Evolutionary conservation across 257 asterid genomes (phyloP), one percentile per base, ranked within the genome.

Genomic region (Thymus quinquecostatus): DNA sequence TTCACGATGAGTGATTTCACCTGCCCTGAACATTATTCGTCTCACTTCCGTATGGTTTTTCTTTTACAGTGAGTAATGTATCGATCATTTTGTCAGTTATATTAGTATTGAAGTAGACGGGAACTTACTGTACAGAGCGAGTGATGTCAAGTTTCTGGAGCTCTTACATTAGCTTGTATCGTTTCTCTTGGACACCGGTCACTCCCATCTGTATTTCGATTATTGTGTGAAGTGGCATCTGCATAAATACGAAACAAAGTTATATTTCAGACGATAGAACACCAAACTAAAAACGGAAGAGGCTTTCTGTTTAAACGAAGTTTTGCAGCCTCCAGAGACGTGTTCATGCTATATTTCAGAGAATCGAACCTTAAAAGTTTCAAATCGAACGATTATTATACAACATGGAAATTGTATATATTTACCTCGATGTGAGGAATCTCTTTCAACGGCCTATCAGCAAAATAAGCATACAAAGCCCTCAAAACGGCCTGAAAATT

Each of bases 161-260:
- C 34, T 32, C 66, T 82, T 80, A 84, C 99, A 94, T 91, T 75
- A 94, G 90, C 82, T 94, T 94, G 89, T 94, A 94, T 71, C 99
- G 81, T 86, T 94, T 91, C 85, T 94, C 99, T 77, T 88, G 99
- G 68, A 94, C 95, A n/a, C 98, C 98, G 1, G 96, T 87, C 2
- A 94, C 99, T 72, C 99, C 99, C 99, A 94, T 94, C 72, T 94
- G 97, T 78, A 94, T 94, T 86, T 94, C 99, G 76, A 94, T 94
- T 63, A 94, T 94, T 29, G 99, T 94, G 83, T 94, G 97, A 59
- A 94, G 96, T 3, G 99, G 97, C 87, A 86, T 75, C 99, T 94
- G 92, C 79, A 74, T 14, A 21, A 48, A 75, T 49, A 28, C 61
- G 49, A 64, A 70, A 61, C 54, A 45, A 13, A 62, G 21, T 21